Percentiles rank a stretch among this genome's conserved stretches.
Evolutionary conservation across 768 basidiomycete genomes (phyloP).

Genomic region (Zangia roseola): DNA sequence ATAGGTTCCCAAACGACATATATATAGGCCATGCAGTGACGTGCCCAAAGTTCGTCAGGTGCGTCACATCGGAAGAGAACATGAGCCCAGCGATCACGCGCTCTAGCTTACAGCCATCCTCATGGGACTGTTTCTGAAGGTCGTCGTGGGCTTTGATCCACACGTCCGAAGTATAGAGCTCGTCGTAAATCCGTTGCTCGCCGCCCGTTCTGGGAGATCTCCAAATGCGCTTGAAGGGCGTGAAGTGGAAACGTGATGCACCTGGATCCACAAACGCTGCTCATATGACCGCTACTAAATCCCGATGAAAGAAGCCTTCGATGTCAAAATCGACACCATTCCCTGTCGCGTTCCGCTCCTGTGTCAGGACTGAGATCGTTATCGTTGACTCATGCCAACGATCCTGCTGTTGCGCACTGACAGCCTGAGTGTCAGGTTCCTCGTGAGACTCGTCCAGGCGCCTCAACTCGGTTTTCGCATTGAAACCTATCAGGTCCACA

Average conservation of each 20-base stretch:
- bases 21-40: neutral
- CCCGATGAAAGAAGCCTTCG: constrained; percentile 28
- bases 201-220: constrained; percentile 1
- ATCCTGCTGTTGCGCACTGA: neutral
- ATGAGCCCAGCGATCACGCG: neutral
- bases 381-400: constrained; percentile 17
- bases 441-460: constrained; percentile 9
- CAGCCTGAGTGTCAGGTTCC: neutral
- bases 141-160: constrained; percentile 23
- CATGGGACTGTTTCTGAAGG: constrained; percentile 15
- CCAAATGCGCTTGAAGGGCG: constrained; percentile 26
- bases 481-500: constrained; percentile 16
- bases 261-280: constrained; percentile 5
- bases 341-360: constrained; percentile 5
- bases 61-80: neutral
- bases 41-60: neutral
- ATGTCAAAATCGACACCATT: constrained; percentile 21
- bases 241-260: constrained; percentile 21
- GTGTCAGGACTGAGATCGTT: constrained; percentile 31
- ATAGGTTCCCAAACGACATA: neutral
- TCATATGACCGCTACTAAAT: constrained; percentile 15
- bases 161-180: constrained; percentile 25
- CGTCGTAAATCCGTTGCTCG: constrained; percentile 18
- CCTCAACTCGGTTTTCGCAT: constrained; percentile 8
- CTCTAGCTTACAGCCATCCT: constrained; percentile 14